Base-by-base conservation (phyloP, 1,284 basidiomycete species). In the Pholiota adiposa region DNA sequence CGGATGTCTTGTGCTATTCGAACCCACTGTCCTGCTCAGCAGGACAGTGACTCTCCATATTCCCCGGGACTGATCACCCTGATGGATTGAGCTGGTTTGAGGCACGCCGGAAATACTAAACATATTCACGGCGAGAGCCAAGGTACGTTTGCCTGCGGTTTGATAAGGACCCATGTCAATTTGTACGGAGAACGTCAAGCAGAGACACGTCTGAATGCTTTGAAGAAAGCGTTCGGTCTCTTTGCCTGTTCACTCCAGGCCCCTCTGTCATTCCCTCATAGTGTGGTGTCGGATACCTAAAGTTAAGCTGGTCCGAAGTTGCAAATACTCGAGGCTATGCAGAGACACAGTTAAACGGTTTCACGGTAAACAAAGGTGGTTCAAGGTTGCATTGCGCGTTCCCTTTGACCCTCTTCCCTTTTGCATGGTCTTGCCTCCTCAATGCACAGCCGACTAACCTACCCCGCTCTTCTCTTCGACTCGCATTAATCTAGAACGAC, bases 401-500 rank as follows among this genome's bases (percentile, higher is more conserved):
- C 61, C 53, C 60, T 68, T 70, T 64, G 66, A 57, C 43, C 67
- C 44, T 69, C 70, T 69, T 77, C 69, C 60, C 54, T 70, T 73
- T 74, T 73, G 67, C 72, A 68, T 74, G 70, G 66, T 75, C 69
- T 73, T 75, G 73, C 80, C 77, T 72, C 76, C 77, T 72, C 76
- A 73, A 73, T 75, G 78, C 86, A 83, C 81, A 81, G 73, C 79
- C 84, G 79, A 83, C 87, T 90, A 77, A 90, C 78, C 70, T 73
- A 67, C 72, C 63, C 69, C 69, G 68, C 69, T 68, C 69, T 68
- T 62, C 62, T 65, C 63, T 66, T 59, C 62, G 60, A 63, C 65
- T 58, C 60, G 64, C 56, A 66, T 70, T 69, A 65, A 56, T 71
- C 77, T 80, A 97, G 95, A 96, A 84, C 93, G 93, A 70, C 93